A percentile compares a stretch with the other conserved stretches of the same genome.
Conservation (phyloP, 352 stramenopile species). For the Phytophthora foliorum region DNA sequence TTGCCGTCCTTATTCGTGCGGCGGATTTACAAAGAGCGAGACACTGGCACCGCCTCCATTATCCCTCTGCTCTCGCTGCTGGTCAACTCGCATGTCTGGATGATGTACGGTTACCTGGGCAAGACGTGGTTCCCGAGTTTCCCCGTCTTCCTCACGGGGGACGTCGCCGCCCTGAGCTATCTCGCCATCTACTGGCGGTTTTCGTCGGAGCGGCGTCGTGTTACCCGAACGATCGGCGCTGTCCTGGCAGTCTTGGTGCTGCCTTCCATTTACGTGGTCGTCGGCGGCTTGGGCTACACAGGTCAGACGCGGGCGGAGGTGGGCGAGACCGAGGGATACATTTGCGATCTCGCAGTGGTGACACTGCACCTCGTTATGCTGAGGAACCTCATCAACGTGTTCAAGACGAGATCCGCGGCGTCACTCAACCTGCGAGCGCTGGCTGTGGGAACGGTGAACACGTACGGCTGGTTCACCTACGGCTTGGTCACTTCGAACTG, state of each 20-base stretch:
- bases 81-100: constrained; percentile 27
- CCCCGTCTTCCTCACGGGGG: constrained; percentile 33
- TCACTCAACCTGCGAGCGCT: constrained; percentile 51
- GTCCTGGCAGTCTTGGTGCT: constrained; percentile 15
- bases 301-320: constrained; percentile 21
- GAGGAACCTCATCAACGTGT: constrained; percentile 40
- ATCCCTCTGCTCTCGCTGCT: constrained; percentile 15
- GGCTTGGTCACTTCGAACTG: constrained; percentile 41
- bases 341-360: constrained; percentile 32
- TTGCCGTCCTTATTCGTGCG: constrained; percentile 25
- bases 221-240: constrained; percentile 1
- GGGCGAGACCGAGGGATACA: constrained; percentile 31
- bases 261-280: constrained; percentile 25
- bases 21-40: constrained; percentile 11
- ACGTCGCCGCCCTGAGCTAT: constrained; percentile 27
- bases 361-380: constrained; percentile 51
- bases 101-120: constrained; percentile 25
- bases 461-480: constrained; percentile 56
- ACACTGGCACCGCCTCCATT: constrained; percentile 10
- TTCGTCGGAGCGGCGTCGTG: constrained; percentile 10
- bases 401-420: constrained; percentile 37
- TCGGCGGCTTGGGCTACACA: constrained; percentile 24
- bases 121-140: constrained; percentile 39
- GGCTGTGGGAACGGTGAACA: constrained; percentile 47
- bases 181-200: constrained; percentile 31